Base-by-base conservation (phyloP, 108 stramenopile genomes). In the Parietichytrium sp. region DNA sequence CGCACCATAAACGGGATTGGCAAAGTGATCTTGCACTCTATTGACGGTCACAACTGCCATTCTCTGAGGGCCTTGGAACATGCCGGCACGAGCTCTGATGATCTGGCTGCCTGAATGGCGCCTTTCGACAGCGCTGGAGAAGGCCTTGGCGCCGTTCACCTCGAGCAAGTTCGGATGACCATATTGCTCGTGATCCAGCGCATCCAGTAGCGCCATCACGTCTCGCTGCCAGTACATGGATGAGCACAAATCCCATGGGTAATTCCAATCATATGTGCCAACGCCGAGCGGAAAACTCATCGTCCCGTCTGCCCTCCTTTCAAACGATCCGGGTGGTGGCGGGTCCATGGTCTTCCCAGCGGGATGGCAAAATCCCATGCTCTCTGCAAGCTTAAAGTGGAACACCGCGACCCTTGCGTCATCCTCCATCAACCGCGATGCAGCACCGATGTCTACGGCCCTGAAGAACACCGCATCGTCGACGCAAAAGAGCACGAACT, bases 21-120 rank as follows among this genome's bases (percentile, higher is more conserved):
- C 6, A 2, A 18, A 72, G 20, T 33, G 61, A 2, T 72, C 61
- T 72, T 72, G 61, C 10, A 72, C 61, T 0, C 61, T 16, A 20
- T 72, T 72, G 16, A 72, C 61, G 20, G 61, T 72, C 23, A 72
- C 61, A 31, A 72, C 61, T 33, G 25, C 61, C 61, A 72, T 72
- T n/a, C n/a, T n/a, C n/a, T n/a, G n/a, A n/a, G n/a, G n/a, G n/a
- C n/a, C n/a, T n/a, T n/a, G n/a, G n/a, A n/a, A n/a, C n/a, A n/a
- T n/a, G n/a, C n/a, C n/a, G n/a, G n/a, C n/a, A n/a, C n/a, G n/a
- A n/a, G n/a, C n/a, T n/a, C n/a, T n/a, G n/a, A n/a, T n/a, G 61
- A 72, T 45, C 33, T 72, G 61, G 13, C 0, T 8, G 8, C 61
- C 61, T 25, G 33, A n/a, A 72, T 23, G 61, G 42, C 38, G 1